Base-by-base conservation (phyloP, 495 filamentous ascomycete genomes). In the Aspergillus cavernicola region DNA sequence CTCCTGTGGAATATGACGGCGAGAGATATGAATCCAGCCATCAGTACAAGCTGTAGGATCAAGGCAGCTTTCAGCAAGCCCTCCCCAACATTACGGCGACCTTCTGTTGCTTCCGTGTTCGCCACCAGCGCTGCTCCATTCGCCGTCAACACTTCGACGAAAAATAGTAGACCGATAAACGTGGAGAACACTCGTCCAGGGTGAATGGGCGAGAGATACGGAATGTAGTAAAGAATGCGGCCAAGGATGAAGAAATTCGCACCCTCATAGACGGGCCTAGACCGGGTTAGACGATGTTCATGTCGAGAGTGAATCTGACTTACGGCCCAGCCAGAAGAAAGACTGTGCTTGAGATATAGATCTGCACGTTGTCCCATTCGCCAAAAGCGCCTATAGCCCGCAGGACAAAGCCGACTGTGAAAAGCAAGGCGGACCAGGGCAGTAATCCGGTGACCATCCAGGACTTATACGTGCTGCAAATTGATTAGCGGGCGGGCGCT, bases 161-260 rank as follows among this genome's bases (percentile, higher is more conserved):
- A 60, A 8, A 65, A 59, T 5, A 84, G 84, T 40, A 92, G 64
- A 24, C 78, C 81, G 39, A 83, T 67, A 61, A 93, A 92, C n/a
- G 87, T 89, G 4, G 83, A 83, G 50, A 88, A 73, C 16, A 90
- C 86, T 2, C 86, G 82, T 3, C 86, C 87, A 0, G 88, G 89
- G 63, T 92, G 85, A 48, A 92, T 83, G 0, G 87, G 86, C 0
- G 87, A 83, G 55, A 85, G 79, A 55, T 90, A 86, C 0, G 89
- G 89, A 26, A 88, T 82, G 68, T 89, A 90, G 69, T 86, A 89
- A 4, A 93, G 75, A 42, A 87, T 81, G 6, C 88, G 84, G 20
- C 86, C 88, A 18, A 92, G 80, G 47, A 85, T 80, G 57, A 88
- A 77, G 67, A 90, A 93, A 64, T 93, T 88, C 23, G 82, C 77